Conservation (phyloP, 2,329 filamentous ascomycete genomes). For the Delphinella strobiligena region DNA sequence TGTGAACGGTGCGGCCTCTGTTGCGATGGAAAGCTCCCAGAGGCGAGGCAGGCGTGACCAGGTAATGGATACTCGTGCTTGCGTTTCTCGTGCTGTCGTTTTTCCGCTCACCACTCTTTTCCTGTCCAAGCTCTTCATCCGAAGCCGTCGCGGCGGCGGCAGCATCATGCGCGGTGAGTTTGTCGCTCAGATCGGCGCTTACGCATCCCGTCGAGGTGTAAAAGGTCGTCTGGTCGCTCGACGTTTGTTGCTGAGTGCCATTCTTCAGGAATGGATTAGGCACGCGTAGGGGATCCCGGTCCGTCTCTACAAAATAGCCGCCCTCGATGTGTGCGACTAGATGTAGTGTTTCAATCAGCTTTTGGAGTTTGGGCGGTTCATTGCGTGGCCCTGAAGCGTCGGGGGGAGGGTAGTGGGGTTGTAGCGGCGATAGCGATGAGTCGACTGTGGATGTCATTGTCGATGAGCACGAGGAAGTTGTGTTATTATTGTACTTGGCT, state of each 20-base stretch:
- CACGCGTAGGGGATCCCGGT: constrained; percentile 39
- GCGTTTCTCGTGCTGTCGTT: constrained; percentile 35
- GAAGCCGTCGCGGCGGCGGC: too few relatives aligned
- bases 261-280: constrained; percentile 39
- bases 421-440: constrained; percentile 14
- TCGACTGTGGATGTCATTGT: constrained; percentile 12
- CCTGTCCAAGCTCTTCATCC: too few relatives aligned
- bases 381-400: constrained; percentile 9
- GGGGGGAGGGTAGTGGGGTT: constrained; percentile 14
- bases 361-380: constrained; percentile 23
- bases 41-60: constrained; percentile 44
- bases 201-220: constrained; percentile 25
- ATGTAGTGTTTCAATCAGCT: constrained; percentile 32
- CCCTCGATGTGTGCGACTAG: constrained; percentile 50
- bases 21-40: constrained; percentile 54
- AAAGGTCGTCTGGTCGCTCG: constrained; percentile 4
- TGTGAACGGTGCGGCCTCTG: constrained; percentile 50
- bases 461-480: neutral
- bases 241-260: constrained; percentile 1
- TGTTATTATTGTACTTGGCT: neutral
- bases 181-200: constrained; percentile 11
- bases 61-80: constrained; percentile 53
- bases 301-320: constrained; percentile 52
- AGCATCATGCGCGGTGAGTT: constrained; percentile 18
- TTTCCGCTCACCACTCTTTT: neutral